Percentiles rank a stretch among this genome's conserved stretches.
phyloP scores from a whole-genome alignment of 257 asterid genomes.

The Euphrasia confusa region DNA sequence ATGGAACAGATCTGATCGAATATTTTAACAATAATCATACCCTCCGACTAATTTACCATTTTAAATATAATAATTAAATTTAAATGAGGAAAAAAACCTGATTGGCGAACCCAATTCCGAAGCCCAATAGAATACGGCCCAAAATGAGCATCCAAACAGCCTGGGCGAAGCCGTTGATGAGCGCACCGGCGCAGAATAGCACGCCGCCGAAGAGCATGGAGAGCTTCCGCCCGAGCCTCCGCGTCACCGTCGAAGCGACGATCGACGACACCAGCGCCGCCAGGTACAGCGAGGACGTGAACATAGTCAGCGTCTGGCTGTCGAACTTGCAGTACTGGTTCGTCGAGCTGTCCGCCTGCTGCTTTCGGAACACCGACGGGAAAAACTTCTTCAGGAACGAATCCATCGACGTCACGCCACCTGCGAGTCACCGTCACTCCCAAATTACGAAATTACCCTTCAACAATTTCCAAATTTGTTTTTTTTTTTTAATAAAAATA shows the following conservation, averaged over 20 bases:
- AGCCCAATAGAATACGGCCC: constrained; percentile 81
- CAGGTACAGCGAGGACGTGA: constrained; percentile 78
- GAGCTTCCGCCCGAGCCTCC: constrained; percentile 54
- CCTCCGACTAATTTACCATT: too few relatives aligned
- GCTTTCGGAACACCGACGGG: constrained; percentile 51
- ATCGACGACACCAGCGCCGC: constrained; percentile 77
- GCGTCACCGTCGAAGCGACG: constrained; percentile 61
- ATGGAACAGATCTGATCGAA: constrained; percentile 38
- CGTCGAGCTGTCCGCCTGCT: constrained; percentile 34
- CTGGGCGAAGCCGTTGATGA: constrained; percentile 62
- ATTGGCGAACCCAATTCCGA: constrained; percentile 80
- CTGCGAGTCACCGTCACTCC: constrained; percentile 27
- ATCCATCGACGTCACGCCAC: constrained; percentile 91
- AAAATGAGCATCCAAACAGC: constrained; percentile 66
- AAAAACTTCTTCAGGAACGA: constrained; percentile 62
- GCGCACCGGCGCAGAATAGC: constrained; percentile 65
- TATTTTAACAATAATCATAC: too few relatives aligned
- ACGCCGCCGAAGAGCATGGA: constrained; percentile 76
- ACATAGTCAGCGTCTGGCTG: constrained; percentile 65
- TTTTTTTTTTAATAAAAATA: neutral
- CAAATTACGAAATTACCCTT: constrained; percentile 2
- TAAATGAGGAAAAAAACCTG: constrained; percentile 36
- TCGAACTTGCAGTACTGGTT: constrained; percentile 84
- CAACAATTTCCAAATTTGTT: neutral
- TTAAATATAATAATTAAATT: too few relatives aligned